Conservation (phyloP, 345 rosid species). For the Eucalyptus albens region DNA sequence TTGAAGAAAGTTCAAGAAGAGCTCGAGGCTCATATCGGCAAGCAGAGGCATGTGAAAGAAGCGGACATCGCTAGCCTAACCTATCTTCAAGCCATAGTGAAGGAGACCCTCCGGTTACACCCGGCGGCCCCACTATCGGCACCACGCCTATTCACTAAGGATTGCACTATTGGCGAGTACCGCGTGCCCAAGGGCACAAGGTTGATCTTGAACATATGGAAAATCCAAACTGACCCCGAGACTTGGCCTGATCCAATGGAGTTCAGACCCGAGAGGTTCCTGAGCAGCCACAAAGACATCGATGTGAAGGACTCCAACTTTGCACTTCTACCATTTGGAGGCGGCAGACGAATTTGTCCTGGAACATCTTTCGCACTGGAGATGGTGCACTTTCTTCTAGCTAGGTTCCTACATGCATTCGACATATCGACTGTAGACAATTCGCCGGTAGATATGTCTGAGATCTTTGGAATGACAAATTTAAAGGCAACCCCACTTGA, state of each 20-base stretch:
- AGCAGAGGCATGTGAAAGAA: not conserved
- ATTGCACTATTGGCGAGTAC: constrained; percentile 9
- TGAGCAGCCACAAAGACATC: constrained; percentile 1
- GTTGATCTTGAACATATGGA: constrained; percentile 14
- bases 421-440: not conserved
- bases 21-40: not conserved
- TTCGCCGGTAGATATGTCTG: constrained; percentile 6
- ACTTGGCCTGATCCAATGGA: constrained; percentile 18
- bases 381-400: constrained; percentile 10
- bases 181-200: constrained; percentile 14
- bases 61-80: constrained; percentile 11
- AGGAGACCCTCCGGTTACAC: constrained; percentile 19
- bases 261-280: constrained; percentile 24
- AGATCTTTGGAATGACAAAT: not conserved
- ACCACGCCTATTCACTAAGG: constrained; percentile 5
- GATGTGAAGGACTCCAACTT: constrained; percentile 19
- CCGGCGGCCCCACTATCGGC: constrained; percentile 14
- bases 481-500: constrained; percentile 2
- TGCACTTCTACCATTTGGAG: constrained; percentile 25
- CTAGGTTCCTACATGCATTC: constrained; percentile 17
- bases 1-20: not conserved
- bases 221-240: constrained; percentile 11
- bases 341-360: constrained; percentile 27
- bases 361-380: constrained; percentile 2
- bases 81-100: constrained; percentile 19